Base-by-base conservation (phyloP, 2,329 filamentous ascomycete species). In the Byssoonygena ceratinophila region DNA sequence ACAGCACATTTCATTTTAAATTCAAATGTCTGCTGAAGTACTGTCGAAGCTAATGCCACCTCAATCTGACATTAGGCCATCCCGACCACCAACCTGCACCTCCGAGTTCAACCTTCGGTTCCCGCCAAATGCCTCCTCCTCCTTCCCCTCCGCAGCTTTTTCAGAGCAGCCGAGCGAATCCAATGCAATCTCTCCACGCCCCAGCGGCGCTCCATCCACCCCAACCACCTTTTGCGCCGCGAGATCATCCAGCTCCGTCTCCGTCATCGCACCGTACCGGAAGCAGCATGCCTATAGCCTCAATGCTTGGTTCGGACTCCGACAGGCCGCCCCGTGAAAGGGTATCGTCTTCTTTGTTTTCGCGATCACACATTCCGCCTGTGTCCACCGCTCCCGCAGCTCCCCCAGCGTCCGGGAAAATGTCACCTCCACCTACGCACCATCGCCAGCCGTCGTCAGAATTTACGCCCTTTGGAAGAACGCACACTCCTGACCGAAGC, bases 281-380 rank as follows among this genome's bases (percentile, higher is more conserved):
- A 49, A 78, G 78, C 61, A 82, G 80, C 68, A 85, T 86, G 82
- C 84, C 83, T 44, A 85, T 86, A 66, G 84, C 81, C n/a, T 82
- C 82, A 41, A 79, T 87, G 68, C 76, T 86, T 55, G 83, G 82
- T 54, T 73, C 72, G 11, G 75, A 77, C 59, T 61, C 74, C 44
- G 68, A 75, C 46, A 70, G 69, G 52, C 60, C 68, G 37, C 66
- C 67, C 64, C 74, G 75, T 66, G 72, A 73, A 62, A 67, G 65
- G 61, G 67, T 64, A 57, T 65, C 67, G 48, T 66, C 66, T 49
- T 68, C 73, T 46, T 72, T 78, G 54, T 58, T 72, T 73, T 55
- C 74, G 75, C 51, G 68, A 70, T 37, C 55, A 14, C 53, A 40
- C 2, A 54, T 52, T 7, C 43, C 53, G 14, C 18, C 53, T 25